Evolutionary conservation across 2,329 filamentous ascomycete genomes (phyloP).

Genomic region (Dryadomyces sulphureus): DNA sequence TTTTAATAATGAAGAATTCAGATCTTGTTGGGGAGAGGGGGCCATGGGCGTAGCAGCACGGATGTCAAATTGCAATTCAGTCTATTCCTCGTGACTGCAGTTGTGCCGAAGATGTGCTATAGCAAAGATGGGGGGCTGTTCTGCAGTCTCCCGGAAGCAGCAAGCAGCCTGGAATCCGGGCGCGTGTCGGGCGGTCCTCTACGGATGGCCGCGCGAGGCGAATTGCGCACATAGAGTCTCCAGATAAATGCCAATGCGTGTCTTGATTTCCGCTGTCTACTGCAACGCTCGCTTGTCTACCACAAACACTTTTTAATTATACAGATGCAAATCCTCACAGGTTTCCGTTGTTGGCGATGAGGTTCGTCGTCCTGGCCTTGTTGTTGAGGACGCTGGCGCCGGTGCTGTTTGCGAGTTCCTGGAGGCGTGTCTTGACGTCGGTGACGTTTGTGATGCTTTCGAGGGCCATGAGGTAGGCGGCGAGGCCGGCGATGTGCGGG

Average conservation of each 20-base stretch:
- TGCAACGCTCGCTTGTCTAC: background rate
- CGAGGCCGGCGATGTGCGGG: conserved; percentile 12
- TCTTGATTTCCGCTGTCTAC: background rate
- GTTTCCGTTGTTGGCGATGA: conserved; percentile 44
- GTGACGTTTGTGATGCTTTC: conserved; percentile 23
- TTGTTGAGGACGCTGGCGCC: conserved; percentile 30
- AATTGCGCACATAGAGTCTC: conserved; percentile 18
- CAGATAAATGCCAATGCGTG: background rate
- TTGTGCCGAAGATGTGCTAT: conserved; percentile 99
- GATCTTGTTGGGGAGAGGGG: background rate
- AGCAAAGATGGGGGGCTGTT: conserved; percentile 29
- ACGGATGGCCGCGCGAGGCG: conserved; percentile 6
- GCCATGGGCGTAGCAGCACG: conserved; percentile 46
- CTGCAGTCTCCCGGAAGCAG: conserved; percentile 9
- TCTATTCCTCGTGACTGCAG: conserved; percentile 59
- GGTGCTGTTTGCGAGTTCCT: conserved; percentile 32
- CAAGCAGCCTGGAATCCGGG: conserved; percentile 23
- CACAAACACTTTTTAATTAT: background rate
- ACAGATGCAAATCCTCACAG: conserved; percentile 6
- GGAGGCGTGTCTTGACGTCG: conserved; percentile 52
- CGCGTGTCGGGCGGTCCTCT: conserved; percentile 12
- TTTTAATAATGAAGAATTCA: background rate
- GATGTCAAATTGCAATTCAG: conserved; percentile 99
- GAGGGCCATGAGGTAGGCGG: conserved; percentile 12
- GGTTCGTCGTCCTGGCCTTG: conserved; percentile 27